These are phyloP conservation scores for Auriscalpium vulgare DNA, from an alignment of 768 basidiomycete genomes.

Conservation along the genomic window DNA sequence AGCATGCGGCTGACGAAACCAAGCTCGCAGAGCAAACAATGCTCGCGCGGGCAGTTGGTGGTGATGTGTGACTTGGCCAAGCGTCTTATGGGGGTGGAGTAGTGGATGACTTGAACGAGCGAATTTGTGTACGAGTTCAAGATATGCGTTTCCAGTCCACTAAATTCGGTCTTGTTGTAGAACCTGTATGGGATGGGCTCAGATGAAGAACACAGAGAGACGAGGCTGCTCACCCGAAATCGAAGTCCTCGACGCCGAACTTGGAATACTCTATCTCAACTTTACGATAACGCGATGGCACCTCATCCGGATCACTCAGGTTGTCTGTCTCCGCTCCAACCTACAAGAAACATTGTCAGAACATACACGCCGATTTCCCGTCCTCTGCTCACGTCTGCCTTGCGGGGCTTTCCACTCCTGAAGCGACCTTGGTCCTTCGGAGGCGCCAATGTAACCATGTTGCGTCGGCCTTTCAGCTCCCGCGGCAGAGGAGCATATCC, in stretches of 20 bases:
- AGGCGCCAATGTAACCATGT: conserved; percentile 52
- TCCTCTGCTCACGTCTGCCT: conserved; percentile 34
- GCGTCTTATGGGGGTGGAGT: conserved; percentile 63
- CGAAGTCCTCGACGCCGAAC: conserved; percentile 98
- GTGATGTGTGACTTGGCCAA: conserved; percentile 90
- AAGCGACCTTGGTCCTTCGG: conserved; percentile 64
- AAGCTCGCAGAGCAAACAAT: conserved; percentile 90
- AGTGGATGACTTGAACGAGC: conserved; percentile 85
- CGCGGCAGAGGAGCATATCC: conserved; percentile 86
- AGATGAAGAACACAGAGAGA: background rate
- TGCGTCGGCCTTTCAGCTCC: conserved; percentile 77
- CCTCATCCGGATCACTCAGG: conserved; percentile 33
- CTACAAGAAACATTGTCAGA: conserved; percentile 21
- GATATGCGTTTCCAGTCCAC: conserved; percentile 95
- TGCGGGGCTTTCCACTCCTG: conserved; percentile 65
- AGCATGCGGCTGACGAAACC: conserved; percentile 95
- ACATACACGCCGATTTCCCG: background rate
- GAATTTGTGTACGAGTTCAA: conserved; percentile 95
- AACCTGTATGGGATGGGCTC: conserved; percentile 30
- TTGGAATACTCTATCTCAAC: conserved; percentile 98
- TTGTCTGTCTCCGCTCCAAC: conserved; percentile 48
- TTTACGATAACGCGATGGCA: conserved; percentile 78
- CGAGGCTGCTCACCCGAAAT: conserved; percentile 64
- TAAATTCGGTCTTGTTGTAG: conserved; percentile 86
- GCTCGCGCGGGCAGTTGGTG: conserved; percentile 79